Conservation (phyloP, 2,329 filamentous ascomycete genomes). For the Hypoxylon sp. region DNA sequence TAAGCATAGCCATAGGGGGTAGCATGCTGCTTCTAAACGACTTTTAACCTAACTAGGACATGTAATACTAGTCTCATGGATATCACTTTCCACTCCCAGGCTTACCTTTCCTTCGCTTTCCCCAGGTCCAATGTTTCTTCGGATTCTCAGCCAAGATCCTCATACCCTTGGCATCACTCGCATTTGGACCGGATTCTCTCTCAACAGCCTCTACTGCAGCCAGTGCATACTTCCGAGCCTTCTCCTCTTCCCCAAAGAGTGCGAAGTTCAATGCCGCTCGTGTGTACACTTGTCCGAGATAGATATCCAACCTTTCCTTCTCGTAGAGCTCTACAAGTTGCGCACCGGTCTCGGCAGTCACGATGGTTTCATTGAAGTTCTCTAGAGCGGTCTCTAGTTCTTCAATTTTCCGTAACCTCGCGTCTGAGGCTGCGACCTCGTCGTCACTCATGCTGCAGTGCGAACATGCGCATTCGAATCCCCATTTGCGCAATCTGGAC, state of each 20-base stretch:
- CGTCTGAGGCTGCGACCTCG: slow-evolving; percentile 57
- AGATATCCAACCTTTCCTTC: slow-evolving; percentile 54
- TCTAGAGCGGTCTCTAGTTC: slow-evolving; percentile 75
- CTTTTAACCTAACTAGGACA: background rate
- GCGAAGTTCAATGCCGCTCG: slow-evolving; percentile 59
- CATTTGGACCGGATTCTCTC: slow-evolving; percentile 53
- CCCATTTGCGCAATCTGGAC: slow-evolving; percentile 54
- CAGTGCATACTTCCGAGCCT: slow-evolving; percentile 53
- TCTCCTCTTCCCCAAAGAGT: slow-evolving; percentile 56
- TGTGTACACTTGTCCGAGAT: slow-evolving; percentile 56
- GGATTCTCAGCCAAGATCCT: slow-evolving; percentile 53
- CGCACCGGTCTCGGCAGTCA: slow-evolving; percentile 66
- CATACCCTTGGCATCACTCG: slow-evolving; percentile 54
- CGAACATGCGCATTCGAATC: slow-evolving; percentile 56
- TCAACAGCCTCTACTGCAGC: slow-evolving; percentile 54
- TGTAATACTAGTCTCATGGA: background rate
- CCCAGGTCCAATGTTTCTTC: slow-evolving; percentile 56
- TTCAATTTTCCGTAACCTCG: slow-evolving; percentile 79
- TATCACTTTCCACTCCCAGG: slow-evolving; percentile 7
- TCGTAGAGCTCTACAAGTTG: slow-evolving; percentile 58
- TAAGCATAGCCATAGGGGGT: background rate
- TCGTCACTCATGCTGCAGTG: slow-evolving; percentile 50
- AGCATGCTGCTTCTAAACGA: background rate
- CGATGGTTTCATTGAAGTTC: slow-evolving; percentile 70
- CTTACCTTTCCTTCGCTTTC: slow-evolving; percentile 35